These are phyloP conservation scores for Suillus sp. DNA, from an alignment of 768 basidiomycete genomes.

Conservation along the genomic window DNA sequence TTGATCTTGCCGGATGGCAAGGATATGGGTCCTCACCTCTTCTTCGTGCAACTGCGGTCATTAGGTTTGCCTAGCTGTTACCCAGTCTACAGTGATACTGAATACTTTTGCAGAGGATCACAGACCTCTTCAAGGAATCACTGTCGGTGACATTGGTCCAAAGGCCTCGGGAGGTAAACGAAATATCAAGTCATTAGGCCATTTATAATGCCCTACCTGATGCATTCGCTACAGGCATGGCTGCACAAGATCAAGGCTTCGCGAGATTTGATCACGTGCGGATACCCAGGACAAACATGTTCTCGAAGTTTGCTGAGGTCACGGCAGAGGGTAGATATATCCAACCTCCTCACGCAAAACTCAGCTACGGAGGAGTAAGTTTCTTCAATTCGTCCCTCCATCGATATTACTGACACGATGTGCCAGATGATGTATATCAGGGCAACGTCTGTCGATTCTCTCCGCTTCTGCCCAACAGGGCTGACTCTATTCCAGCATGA, in stretches of 20 bases:
- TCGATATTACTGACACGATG: not conserved
- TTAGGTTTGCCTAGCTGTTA: slow-evolving; percentile 43
- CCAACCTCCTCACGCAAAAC: slow-evolving; percentile 68
- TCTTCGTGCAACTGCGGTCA: slow-evolving; percentile 70
- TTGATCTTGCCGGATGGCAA: slow-evolving; percentile 62
- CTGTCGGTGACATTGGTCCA: slow-evolving; percentile 66
- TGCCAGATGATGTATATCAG: slow-evolving; percentile 74
- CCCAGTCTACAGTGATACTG: not conserved
- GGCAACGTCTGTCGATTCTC: slow-evolving; percentile 44
- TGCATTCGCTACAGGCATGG: slow-evolving; percentile 42
- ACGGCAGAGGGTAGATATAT: slow-evolving; percentile 65
- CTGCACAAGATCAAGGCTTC: slow-evolving; percentile 66
- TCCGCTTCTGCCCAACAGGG: not conserved
- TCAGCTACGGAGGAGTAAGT: slow-evolving; percentile 75
- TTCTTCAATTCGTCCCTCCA: not conserved
- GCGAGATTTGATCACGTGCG: slow-evolving; percentile 65
- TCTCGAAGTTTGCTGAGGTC: slow-evolving; percentile 72
- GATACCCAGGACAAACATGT: slow-evolving; percentile 71
- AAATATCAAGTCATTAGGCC: not conserved
- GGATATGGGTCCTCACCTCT: slow-evolving; percentile 72
- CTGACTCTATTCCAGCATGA: slow-evolving; percentile 50
- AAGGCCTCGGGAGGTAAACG: slow-evolving; percentile 36
- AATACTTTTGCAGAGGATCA: slow-evolving; percentile 51
- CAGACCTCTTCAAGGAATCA: slow-evolving; percentile 58
- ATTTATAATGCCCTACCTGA: not conserved